Evolutionary conservation across 805 yeast genomes (phyloP).

Genomic region (Lipomyces chichibuensis): DNA sequence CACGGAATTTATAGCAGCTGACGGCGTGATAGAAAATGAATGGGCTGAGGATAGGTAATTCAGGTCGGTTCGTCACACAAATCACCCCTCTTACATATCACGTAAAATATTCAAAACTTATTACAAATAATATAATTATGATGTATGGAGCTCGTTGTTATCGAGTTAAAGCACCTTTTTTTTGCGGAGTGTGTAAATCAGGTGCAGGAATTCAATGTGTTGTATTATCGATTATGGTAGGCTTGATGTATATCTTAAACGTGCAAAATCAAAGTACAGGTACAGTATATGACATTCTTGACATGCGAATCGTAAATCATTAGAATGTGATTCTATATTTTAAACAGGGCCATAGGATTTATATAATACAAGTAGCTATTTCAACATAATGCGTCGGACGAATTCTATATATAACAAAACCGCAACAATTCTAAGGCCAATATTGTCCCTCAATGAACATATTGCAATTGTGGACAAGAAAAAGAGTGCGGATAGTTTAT

Average conservation of each 20-base stretch:
- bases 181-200: neutral
- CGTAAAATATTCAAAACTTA: neutral
- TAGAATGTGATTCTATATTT: neutral
- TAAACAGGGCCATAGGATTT: neutral
- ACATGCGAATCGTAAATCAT: neutral
- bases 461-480: neutral
- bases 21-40: conserved; percentile 43
- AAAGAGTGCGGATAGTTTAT: neutral
- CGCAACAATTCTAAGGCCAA: neutral
- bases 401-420: neutral
- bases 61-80: no score
- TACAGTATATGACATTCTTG: neutral
- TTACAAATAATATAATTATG: no score
- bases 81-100: neutral
- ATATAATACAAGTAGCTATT: neutral
- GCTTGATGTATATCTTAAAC: neutral
- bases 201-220: neutral
- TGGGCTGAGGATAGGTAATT: conserved; percentile 50
- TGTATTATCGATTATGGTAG: neutral
- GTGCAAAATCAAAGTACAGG: neutral
- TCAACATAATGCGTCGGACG: neutral
- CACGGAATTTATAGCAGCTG: neutral
- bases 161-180: neutral
- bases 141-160: neutral
- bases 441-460: neutral